Evolutionary conservation across 495 filamentous ascomycete genomes (phyloP).

Genomic region (Tirmania nivea): DNA sequence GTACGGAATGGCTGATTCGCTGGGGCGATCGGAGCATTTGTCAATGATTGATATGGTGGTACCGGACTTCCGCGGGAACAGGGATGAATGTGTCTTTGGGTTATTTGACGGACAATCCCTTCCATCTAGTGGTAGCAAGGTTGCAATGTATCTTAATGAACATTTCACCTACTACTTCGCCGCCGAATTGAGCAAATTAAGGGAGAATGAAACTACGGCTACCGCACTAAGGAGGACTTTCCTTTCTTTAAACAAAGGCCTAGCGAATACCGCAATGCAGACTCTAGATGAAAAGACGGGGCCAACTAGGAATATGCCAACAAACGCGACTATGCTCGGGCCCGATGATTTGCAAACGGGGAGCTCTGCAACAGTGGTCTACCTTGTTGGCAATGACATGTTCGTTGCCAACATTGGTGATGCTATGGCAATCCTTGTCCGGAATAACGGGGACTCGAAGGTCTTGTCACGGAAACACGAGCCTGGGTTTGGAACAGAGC

Average conservation of each 20-base stretch:
- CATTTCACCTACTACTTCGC: slow-evolving; percentile 70
- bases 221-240: slow-evolving; percentile 78
- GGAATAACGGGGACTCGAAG: slow-evolving; percentile 55
- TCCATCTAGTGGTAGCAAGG: slow-evolving; percentile 70
- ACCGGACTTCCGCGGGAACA: slow-evolving; percentile 73
- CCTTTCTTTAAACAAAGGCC: slow-evolving; percentile 74
- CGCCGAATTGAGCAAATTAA: slow-evolving; percentile 54
- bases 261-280: slow-evolving; percentile 68
- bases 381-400: slow-evolving; percentile 68
- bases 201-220: slow-evolving; percentile 43
- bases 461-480: slow-evolving; percentile 81
- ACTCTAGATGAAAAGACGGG: slow-evolving; percentile 47
- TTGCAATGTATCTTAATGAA: slow-evolving; percentile 90
- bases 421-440: slow-evolving; percentile 81
- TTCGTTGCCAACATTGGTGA: slow-evolving; percentile 92
- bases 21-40: slow-evolving; percentile 79
- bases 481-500: slow-evolving; percentile 60
- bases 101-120: slow-evolving; percentile 85
- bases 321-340: slow-evolving; percentile 47
- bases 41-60: slow-evolving; percentile 97
- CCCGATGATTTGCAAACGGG: slow-evolving; percentile 77
- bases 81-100: slow-evolving; percentile 72
- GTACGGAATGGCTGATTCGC: slow-evolving; percentile 95
- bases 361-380: slow-evolving; percentile 78
- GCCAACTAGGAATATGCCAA: slow-evolving; percentile 40